Conservation (phyloP, 1,284 basidiomycete species). For the Cystobasidium sp. region DNA sequence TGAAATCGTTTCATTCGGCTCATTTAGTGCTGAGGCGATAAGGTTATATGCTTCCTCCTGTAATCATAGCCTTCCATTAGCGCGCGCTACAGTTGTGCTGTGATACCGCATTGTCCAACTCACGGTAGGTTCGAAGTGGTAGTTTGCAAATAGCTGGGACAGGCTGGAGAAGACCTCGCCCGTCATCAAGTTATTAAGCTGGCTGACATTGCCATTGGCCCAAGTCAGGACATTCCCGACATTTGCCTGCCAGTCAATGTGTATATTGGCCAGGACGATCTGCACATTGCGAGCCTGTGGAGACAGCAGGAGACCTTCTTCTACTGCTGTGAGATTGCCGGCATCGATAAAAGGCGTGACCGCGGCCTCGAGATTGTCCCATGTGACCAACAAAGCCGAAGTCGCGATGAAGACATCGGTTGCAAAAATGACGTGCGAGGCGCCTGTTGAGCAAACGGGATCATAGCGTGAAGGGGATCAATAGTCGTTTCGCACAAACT, state of each 20-base stretch:
- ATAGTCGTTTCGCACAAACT: too few relatives aligned
- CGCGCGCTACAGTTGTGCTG: too few relatives aligned
- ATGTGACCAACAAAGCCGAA: not conserved
- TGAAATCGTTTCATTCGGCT: not conserved
- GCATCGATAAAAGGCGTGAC: not conserved
- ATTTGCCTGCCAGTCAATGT: slow-evolving; percentile 14
- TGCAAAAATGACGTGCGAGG: slow-evolving; percentile 13
- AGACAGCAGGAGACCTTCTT: not conserved
- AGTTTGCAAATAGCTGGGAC: slow-evolving; percentile 10
- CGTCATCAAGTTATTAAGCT: not conserved
- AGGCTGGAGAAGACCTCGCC: slow-evolving; percentile 1
- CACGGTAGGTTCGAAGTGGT: slow-evolving; percentile 2
- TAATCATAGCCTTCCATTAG: too few relatives aligned
- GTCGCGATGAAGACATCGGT: slow-evolving; percentile 18
- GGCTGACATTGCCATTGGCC: slow-evolving; percentile 4
- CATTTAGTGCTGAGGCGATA: not conserved
- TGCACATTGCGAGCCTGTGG: not conserved
- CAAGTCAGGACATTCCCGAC: slow-evolving; percentile 14
- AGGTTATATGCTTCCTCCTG: slow-evolving; percentile 4
- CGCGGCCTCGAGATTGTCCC: not conserved
- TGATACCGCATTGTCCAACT: too few relatives aligned
- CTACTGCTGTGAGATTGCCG: slow-evolving; percentile 3
- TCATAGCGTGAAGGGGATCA: too few relatives aligned
- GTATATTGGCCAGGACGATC: not conserved
- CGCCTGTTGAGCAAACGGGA: too few relatives aligned